These are phyloP conservation scores for Pseudonitzschia multiseries DNA, from an alignment of 108 stramenopile genomes.

Conservation along the genomic window DNA sequence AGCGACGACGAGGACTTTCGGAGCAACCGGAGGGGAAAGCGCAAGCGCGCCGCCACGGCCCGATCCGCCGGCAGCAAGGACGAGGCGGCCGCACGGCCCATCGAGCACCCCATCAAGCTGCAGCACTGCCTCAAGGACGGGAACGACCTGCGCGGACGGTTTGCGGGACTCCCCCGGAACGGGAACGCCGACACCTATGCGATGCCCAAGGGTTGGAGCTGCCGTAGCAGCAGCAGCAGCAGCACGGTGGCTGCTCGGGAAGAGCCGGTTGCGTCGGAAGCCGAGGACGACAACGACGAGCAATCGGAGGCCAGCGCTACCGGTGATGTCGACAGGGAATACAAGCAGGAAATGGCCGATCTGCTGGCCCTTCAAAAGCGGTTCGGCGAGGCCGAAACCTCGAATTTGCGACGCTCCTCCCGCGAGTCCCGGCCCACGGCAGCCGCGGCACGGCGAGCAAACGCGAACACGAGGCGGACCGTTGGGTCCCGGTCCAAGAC, in stretches of 20 bases:
- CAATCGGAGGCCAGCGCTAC: not conserved
- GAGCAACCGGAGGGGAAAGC: constrained; percentile 18
- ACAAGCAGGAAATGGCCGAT: constrained; percentile 35
- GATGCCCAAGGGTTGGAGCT: constrained; percentile 44
- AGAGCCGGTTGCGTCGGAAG: no score
- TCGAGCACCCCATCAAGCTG: constrained; percentile 44
- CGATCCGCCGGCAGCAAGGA: constrained; percentile 23
- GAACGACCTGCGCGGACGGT: constrained; percentile 44
- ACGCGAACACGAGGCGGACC: not conserved
- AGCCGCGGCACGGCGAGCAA: not conserved
- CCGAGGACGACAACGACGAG: constrained; percentile 19
- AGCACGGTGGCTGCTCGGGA: not conserved
- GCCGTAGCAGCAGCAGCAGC: constrained; percentile 17
- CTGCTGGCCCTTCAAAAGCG: constrained; percentile 30
- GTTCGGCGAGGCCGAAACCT: constrained; percentile 32
- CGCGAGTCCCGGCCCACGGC: constrained; percentile 12
- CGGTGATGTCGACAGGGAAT: constrained; percentile 4
- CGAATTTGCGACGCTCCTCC: constrained; percentile 39
- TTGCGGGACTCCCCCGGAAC: constrained; percentile 45
- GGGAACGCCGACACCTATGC: constrained; percentile 39
- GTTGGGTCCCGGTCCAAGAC: not conserved
- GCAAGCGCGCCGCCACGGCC: constrained; percentile 22
- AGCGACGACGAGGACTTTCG: constrained; percentile 64
- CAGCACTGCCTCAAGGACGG: constrained; percentile 42
- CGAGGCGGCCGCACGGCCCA: constrained; percentile 41